Evolutionary conservation across 179 eudicot genomes (phyloP).

Genomic region (Camellia oleifera): DNA sequence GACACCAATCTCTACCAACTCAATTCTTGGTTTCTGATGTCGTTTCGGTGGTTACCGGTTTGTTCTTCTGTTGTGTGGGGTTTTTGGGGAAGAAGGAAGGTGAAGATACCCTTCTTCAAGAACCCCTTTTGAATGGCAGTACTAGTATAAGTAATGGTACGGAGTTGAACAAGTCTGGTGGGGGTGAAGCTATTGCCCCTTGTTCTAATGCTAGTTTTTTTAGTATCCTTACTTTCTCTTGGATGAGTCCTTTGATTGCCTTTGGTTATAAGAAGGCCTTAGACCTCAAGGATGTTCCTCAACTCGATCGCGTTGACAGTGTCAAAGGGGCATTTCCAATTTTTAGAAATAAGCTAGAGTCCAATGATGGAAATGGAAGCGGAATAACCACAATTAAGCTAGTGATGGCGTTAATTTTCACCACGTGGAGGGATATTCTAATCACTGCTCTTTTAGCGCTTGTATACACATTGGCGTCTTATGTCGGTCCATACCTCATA

Average conservation of each 20-base stretch:
- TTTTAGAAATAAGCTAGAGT: constrained; percentile 30
- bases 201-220: constrained; percentile 42
- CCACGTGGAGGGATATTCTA: constrained; percentile 48
- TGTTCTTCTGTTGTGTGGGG: constrained; percentile 45
- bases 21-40: constrained; percentile 43
- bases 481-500: constrained; percentile 78
- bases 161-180: not conserved
- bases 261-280: constrained; percentile 60
- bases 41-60: constrained; percentile 37
- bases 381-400: constrained; percentile 47
- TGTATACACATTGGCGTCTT: constrained; percentile 44
- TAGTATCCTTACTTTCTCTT: constrained; percentile 58
- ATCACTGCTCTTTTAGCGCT: constrained; percentile 41
- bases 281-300: constrained; percentile 79
- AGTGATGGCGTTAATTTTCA: constrained; percentile 42
- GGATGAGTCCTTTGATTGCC: constrained; percentile 53
- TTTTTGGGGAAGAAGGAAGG: constrained; percentile 29
- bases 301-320: constrained; percentile 40
- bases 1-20: constrained; percentile 17
- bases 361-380: constrained; percentile 22
- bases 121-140: constrained; percentile 55
- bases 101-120: constrained; percentile 28
- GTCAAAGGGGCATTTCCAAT: constrained; percentile 45
- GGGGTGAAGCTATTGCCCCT: constrained; percentile 39
- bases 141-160: not conserved